A percentile compares a stretch with the other conserved stretches of the same genome.
phyloP scores from a whole-genome alignment of 768 basidiomycete genomes.

The Hydnum rufescens region DNA sequence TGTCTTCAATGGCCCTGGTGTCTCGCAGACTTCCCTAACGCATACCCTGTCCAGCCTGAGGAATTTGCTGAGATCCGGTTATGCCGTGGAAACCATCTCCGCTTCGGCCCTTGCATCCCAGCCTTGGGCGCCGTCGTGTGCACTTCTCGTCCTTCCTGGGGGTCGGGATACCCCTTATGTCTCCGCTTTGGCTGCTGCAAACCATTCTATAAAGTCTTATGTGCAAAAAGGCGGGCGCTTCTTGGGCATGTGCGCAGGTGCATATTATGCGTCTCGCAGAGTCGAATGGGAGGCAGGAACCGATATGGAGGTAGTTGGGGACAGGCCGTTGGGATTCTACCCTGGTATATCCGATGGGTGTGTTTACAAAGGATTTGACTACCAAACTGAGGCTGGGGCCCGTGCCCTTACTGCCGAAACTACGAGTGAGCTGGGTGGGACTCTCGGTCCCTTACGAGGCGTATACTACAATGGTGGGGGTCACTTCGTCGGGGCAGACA shows the following conservation, averaged over 20 bases:
- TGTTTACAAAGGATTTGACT: constrained; percentile 24
- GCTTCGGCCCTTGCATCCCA: constrained; percentile 35
- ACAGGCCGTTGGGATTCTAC: constrained; percentile 26
- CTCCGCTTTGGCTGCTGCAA: constrained; percentile 20
- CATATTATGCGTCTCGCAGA: constrained; percentile 27
- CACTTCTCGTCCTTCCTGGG: constrained; percentile 61
- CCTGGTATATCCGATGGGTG: constrained; percentile 23
- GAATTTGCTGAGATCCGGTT: constrained; percentile 44
- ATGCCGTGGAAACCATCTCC: constrained; percentile 54
- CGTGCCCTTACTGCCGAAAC: constrained; percentile 18
- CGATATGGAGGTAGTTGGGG: constrained; percentile 20
- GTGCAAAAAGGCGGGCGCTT: constrained; percentile 50
- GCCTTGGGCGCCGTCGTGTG: constrained; percentile 62
- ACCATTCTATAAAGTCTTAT: constrained; percentile 33
- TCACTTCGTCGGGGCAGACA: constrained; percentile 17
- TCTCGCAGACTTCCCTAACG: constrained; percentile 26
- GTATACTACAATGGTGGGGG: constrained; percentile 30
- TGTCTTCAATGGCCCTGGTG: constrained; percentile 46
- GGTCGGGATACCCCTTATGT: constrained; percentile 27
- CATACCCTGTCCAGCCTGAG: constrained; percentile 30
- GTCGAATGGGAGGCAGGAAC: constrained; percentile 25
- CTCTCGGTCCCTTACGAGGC: constrained; percentile 12
- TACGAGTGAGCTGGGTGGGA: constrained; percentile 12
- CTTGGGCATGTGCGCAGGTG: constrained; percentile 43
- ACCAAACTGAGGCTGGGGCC: constrained; percentile 25